Evolutionary conservation across 345 rosid genomes (phyloP).

Genomic region (Eucalyptus camaldulensis): DNA sequence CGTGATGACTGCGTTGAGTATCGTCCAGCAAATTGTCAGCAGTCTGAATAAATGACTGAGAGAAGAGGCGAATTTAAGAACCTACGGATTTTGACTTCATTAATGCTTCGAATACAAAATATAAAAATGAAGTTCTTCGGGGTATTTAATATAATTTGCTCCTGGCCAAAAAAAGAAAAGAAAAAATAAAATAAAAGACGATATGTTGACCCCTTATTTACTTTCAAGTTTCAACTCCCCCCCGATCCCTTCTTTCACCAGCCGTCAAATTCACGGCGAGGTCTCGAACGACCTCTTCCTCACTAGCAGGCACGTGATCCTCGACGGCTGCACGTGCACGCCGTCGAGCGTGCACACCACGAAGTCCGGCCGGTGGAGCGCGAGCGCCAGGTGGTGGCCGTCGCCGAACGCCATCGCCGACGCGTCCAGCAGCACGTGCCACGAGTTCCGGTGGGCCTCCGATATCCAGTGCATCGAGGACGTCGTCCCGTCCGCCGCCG

Average conservation of each 20-base stretch:
- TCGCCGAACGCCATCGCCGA: conserved; percentile 29
- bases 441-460: conserved; percentile 60
- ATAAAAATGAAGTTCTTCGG: not conserved
- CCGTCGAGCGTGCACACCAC: conserved; percentile 24
- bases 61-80: not conserved
- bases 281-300: conserved; percentile 28
- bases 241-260: not conserved
- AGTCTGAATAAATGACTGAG: not conserved
- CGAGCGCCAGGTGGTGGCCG: conserved; percentile 28
- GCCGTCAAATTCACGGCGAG: not conserved
- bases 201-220: not conserved
- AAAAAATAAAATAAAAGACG: not conserved
- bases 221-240: not conserved
- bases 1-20: not conserved
- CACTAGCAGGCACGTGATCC: conserved; percentile 27
- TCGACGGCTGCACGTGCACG: conserved; percentile 19
- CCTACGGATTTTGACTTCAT: not conserved
- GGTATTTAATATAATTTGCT: not conserved
- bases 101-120: not conserved
- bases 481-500: conserved; percentile 15
- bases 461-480: conserved; percentile 71
- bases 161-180: not conserved
- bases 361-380: conserved; percentile 40
- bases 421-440: conserved; percentile 55
- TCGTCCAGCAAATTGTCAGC: not conserved